Base-by-base conservation (phyloP, 106 monocot genomes). In the Dioscorea alata region DNA sequence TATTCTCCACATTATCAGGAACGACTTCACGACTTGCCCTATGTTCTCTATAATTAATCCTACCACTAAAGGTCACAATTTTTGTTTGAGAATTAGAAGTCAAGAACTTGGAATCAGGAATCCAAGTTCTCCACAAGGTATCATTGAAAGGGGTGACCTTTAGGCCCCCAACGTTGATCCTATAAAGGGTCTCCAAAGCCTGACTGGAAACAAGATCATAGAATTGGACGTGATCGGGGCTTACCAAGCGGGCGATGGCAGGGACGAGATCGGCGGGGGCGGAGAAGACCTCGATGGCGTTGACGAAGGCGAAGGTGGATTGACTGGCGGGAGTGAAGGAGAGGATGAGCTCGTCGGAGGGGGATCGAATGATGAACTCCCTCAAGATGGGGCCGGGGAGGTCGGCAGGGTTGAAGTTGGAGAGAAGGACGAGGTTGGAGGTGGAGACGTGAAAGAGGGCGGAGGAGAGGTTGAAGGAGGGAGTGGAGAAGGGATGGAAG, bases 111-210 rank as follows among this genome's bases (percentile, higher is more conserved):
- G 31, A 24, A 18, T 99, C 93, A 23, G 92, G 76, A 59, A 74
- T 19, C 97, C 97, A 99, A 31, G 80, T 85, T 74, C 97, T 83
- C 97, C 97, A 99, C 1, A 93, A 61, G 16, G 92, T 85, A 58
- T 93, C 97, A 49, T 92, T 99, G 60, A 85, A 92, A 19, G 92
- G 83, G 0, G 97, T 99, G 63, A 99, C 79, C 63, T 87, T 92
- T 14, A 70, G 75, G 6, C 97, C 97, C 0, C 90, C 97, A 9
- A 90, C 81, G 51, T 92, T 99, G 52, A 93, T 57, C 77, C 92
- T 66, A 62, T 83, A 82, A 8, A 93, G 17, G 12, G 83, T 89
- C 67, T 93, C 89, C 48, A 90, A 54, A 4, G 73, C 72, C 62
- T 81, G 80, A 23, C 59, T 74, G 25, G 85, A 81, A 4, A 93